Evolutionary conservation across 148 eudicot species (phyloP).

Genomic region (Oxyria digyna): DNA sequence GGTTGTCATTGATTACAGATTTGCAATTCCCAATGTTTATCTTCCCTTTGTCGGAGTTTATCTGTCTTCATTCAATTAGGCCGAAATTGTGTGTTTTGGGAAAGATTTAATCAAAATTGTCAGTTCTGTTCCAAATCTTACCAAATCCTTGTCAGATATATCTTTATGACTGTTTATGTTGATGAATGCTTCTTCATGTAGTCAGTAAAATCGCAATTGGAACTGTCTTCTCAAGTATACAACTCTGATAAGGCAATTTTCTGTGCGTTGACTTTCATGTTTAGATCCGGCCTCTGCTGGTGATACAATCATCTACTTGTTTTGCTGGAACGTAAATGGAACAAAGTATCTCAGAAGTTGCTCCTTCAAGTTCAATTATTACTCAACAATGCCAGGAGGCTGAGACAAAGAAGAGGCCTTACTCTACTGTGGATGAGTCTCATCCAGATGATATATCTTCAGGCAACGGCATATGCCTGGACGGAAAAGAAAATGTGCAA

Average conservation of each 20-base stretch:
- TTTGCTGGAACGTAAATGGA: neutral
- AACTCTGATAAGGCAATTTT: neutral
- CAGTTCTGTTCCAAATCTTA: neutral
- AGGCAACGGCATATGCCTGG: neutral
- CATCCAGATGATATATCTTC: neutral
- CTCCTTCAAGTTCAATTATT: neutral
- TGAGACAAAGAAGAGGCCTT: constrained; percentile 4
- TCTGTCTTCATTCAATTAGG: neutral
- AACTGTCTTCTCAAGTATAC: neutral
- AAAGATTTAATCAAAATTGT: neutral
- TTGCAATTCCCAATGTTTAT: neutral
- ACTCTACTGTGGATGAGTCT: neutral
- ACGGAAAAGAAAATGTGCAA: neutral
- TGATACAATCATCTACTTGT: neutral
- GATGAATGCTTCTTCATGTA: neutral
- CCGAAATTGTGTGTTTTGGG: neutral
- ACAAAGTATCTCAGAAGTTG: neutral
- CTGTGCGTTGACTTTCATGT: neutral
- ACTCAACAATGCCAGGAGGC: neutral
- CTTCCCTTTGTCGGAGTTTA: neutral
- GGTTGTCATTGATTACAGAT: neutral
- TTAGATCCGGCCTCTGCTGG: neutral
- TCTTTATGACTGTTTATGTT: neutral
- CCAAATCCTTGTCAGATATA: neutral
- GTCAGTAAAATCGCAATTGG: neutral